Conservation (phyloP, 139 green algal species). For the Pedinophyceae sp. region DNA sequence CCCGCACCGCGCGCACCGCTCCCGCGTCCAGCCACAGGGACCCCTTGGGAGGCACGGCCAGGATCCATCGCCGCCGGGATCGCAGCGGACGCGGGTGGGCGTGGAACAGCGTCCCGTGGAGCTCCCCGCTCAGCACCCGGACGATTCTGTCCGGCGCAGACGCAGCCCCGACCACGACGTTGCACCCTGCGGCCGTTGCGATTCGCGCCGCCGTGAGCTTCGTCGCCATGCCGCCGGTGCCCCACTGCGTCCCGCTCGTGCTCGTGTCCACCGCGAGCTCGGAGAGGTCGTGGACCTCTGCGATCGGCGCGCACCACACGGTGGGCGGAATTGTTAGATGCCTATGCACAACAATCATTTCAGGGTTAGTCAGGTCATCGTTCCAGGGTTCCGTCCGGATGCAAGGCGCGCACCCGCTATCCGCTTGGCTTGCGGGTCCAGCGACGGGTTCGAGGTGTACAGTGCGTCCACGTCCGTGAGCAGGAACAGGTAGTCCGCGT, state of each 20-base stretch:
- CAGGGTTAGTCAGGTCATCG: too few species aligned
- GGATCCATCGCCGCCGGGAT: background rate
- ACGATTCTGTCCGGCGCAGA: slow-evolving; percentile 33
- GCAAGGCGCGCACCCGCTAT: too few species aligned
- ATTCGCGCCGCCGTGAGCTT: slow-evolving; percentile 87
- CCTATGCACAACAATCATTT: too few species aligned
- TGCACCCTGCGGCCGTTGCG: slow-evolving; percentile 64
- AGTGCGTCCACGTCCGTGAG: slow-evolving; percentile 84
- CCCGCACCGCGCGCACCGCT: slow-evolving; percentile 43
- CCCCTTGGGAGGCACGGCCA: slow-evolving; percentile 34
- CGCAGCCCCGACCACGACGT: slow-evolving; percentile 40
- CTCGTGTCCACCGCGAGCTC: slow-evolving; percentile 44
- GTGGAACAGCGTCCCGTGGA: slow-evolving; percentile 44
- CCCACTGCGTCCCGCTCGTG: slow-evolving; percentile 57
- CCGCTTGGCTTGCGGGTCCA: slow-evolving; percentile 19
- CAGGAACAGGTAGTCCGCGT: slow-evolving; percentile 82
- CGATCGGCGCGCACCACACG: too few species aligned
- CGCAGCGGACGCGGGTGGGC: slow-evolving; percentile 16
- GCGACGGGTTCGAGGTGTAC: slow-evolving; percentile 66
- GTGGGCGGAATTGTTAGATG: too few species aligned
- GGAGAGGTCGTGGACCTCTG: slow-evolving; percentile 52
- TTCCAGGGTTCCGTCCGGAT: too few species aligned
- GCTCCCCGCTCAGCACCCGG: slow-evolving; percentile 28
- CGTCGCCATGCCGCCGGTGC: slow-evolving; percentile 85
- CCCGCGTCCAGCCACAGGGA: slow-evolving; percentile 54